Conservation (phyloP, 1,284 basidiomycete genomes). For the Leucoagaricus sp. region DNA sequence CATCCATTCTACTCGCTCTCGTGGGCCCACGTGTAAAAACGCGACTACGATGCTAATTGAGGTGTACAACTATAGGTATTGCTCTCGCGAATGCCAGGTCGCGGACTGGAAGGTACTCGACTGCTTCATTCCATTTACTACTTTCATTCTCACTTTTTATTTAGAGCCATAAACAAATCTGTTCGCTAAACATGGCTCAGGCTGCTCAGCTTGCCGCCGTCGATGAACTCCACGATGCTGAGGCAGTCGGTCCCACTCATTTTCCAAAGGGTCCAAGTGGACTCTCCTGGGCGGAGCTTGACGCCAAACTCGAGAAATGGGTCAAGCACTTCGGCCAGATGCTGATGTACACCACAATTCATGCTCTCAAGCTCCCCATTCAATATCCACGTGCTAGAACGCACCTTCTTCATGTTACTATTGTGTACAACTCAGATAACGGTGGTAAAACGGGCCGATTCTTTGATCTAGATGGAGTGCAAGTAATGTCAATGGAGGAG, state of each 20-base stretch:
- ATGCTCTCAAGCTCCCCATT: constrained; percentile 18
- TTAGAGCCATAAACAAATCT: constrained; percentile 13
- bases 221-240: background rate
- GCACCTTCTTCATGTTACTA: constrained; percentile 15
- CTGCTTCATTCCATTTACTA: background rate
- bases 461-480: constrained; percentile 18
- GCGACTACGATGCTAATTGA: too few species aligned
- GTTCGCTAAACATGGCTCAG: background rate
- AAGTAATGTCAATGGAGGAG: constrained; percentile 14
- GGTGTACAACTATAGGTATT: constrained; percentile 15
- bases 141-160: background rate
- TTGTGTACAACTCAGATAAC: constrained; percentile 16
- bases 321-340: constrained; percentile 19
- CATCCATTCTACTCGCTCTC: background rate
- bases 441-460: constrained; percentile 13
- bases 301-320: constrained; percentile 21
- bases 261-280: constrained; percentile 1
- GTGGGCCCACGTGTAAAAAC: too few species aligned
- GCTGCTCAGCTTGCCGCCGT: background rate
- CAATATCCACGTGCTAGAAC: constrained; percentile 18
- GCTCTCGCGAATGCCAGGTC: constrained; percentile 14
- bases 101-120: constrained; percentile 12
- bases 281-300: constrained; percentile 18
- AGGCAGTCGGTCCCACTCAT: background rate
- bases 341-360: constrained; percentile 19